A percentile compares a stretch with the other conserved stretches of the same genome.
phyloP scores from a whole-genome alignment of 805 yeast species.

The Cyberlindnera xylosilytica region DNA sequence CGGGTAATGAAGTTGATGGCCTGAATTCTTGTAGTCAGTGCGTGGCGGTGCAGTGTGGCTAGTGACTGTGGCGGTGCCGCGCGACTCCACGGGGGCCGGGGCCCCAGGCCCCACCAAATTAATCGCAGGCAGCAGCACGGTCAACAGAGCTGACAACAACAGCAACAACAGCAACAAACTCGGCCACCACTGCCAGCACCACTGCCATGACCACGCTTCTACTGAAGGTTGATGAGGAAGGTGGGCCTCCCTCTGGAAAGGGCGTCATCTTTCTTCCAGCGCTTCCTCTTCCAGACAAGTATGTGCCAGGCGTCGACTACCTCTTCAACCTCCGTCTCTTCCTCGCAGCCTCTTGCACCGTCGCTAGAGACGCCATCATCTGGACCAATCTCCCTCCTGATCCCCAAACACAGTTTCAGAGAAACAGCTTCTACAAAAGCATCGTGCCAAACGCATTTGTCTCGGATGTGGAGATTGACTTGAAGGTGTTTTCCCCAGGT shows the following conservation, averaged over 20 bases:
- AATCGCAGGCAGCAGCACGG: no score
- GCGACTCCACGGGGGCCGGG: no score
- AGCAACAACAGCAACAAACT: no score
- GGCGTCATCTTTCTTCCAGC: conserved; percentile 41
- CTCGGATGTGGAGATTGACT: conserved; percentile 55
- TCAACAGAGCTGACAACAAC: no score
- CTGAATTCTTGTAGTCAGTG: no score
- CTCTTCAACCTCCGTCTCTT: conserved; percentile 53
- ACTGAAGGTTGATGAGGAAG: conserved; percentile 33
- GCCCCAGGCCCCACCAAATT: no score
- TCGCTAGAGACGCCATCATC: conserved; percentile 67
- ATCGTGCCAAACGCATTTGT: conserved; percentile 57
- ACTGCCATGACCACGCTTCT: conserved; percentile 31
- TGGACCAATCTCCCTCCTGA: conserved; percentile 69
- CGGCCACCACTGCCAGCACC: neutral
- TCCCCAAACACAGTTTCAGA: conserved; percentile 42
- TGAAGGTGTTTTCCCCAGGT: conserved; percentile 71
- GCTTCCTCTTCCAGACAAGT: conserved; percentile 33
- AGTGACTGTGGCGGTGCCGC: no score
- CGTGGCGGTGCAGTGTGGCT: no score
- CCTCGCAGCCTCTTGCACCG: conserved; percentile 71
- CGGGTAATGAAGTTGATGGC: neutral
- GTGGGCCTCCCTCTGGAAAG: conserved; percentile 33
- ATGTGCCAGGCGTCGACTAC: conserved; percentile 37
- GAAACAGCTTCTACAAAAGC: conserved; percentile 52